Evolutionary conservation across 2,329 filamentous ascomycete species (phyloP).

Genomic region (Talaromyces marneffei): DNA sequence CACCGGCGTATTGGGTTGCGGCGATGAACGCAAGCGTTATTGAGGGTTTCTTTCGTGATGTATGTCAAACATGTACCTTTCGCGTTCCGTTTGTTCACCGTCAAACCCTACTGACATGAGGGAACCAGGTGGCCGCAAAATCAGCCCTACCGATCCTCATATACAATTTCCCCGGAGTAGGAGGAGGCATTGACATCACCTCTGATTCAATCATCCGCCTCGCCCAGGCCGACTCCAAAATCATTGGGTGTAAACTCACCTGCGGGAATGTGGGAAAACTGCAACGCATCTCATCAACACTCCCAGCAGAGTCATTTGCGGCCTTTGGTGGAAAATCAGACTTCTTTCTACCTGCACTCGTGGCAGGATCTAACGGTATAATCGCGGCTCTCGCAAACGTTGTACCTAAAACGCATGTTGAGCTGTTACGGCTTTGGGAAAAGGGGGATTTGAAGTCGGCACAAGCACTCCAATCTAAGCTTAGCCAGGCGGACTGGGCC

Average conservation of each 20-base stretch:
- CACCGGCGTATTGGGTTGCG: slow-evolving; percentile 51
- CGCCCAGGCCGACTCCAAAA: slow-evolving; percentile 49
- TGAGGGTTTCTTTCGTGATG: background rate
- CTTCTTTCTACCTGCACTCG: slow-evolving; percentile 70
- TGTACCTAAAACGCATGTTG: slow-evolving; percentile 69
- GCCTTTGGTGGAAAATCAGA: slow-evolving; percentile 77
- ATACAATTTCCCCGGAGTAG: slow-evolving; percentile 60
- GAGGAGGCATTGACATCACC: slow-evolving; percentile 58
- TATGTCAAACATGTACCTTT: background rate
- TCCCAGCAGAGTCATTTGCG: slow-evolving; percentile 56
- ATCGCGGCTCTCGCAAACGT: slow-evolving; percentile 78
- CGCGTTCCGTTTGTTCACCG: background rate
- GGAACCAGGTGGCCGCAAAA: slow-evolving; percentile 29
- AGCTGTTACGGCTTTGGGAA: slow-evolving; percentile 66
- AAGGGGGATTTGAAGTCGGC: slow-evolving; percentile 67
- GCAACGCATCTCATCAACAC: slow-evolving; percentile 27
- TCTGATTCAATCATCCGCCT: slow-evolving; percentile 52
- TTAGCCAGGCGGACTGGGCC: slow-evolving; percentile 70
- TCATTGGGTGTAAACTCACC: slow-evolving; percentile 53
- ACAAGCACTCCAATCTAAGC: slow-evolving; percentile 61
- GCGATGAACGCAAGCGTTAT: background rate
- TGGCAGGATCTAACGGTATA: slow-evolving; percentile 68
- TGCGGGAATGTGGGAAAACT: slow-evolving; percentile 45
- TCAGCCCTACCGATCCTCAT: slow-evolving; percentile 50
- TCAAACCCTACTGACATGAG: background rate